phyloP scores from a whole-genome alignment of 306 rosid genomes.

The Inga oerstediana region DNA sequence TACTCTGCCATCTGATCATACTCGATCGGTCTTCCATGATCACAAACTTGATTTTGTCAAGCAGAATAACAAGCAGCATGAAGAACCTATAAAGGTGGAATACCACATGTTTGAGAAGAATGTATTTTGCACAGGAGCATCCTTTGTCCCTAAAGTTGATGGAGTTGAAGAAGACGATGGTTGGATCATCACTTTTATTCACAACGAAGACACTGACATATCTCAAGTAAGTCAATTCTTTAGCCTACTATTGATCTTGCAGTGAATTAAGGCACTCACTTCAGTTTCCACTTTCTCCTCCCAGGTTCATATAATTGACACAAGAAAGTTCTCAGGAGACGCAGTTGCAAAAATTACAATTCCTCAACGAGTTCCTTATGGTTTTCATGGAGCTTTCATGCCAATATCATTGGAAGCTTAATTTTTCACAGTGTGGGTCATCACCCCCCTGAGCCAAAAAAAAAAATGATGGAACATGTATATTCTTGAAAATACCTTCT shows the following conservation, averaged over 20 bases:
- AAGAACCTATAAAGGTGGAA: conserved; percentile 43
- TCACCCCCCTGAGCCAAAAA: not conserved
- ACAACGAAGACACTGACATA: conserved; percentile 45
- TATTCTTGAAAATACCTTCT: not conserved
- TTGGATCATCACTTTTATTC: conserved; percentile 61
- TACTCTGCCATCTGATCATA: not conserved
- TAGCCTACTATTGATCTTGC: not conserved
- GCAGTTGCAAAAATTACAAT: conserved; percentile 33
- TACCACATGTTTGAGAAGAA: conserved; percentile 49
- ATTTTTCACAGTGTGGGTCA: not conserved
- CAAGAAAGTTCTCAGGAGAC: conserved; percentile 36
- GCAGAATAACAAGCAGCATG: conserved; percentile 2
- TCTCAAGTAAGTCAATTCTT: conserved; percentile 38
- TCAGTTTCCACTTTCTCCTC: not conserved
- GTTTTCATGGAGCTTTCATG: conserved; percentile 45
- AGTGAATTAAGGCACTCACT: not conserved
- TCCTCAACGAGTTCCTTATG: conserved; percentile 47
- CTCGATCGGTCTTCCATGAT: not conserved
- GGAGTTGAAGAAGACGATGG: conserved; percentile 58
- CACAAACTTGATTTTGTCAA: not conserved
- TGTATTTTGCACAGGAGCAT: conserved; percentile 48
- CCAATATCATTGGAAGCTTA: conserved; percentile 1
- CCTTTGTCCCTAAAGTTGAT: conserved; percentile 41
- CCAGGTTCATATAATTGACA: conserved; percentile 38
- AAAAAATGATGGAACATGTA: not conserved